Conservation (phyloP, 306 rosid genomes). For the Ziziphus jujuba region DNA sequence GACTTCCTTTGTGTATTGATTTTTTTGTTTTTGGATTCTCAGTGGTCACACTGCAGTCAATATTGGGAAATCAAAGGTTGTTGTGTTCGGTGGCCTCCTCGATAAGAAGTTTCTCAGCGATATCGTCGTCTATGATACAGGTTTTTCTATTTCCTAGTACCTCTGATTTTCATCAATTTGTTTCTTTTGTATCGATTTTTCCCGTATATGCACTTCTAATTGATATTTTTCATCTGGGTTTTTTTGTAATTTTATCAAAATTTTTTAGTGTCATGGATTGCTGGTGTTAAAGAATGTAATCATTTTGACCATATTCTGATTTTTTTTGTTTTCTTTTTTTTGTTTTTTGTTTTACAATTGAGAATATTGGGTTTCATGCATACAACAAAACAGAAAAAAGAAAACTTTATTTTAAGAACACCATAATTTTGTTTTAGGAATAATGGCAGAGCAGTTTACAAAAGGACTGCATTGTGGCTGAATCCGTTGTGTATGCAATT, state of each 20-base stretch:
- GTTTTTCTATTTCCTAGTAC: conserved; percentile 27
- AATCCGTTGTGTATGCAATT: too few species aligned
- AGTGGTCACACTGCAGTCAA: conserved; percentile 90
- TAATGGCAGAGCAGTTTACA: too few species aligned
- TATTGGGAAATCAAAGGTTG: conserved; percentile 85
- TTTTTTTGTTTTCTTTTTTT: too few species aligned
- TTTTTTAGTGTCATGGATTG: not conserved
- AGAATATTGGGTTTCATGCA: too few species aligned
- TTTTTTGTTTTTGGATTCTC: conserved; percentile 29
- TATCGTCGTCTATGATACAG: conserved; percentile 72
- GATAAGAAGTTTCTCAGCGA: conserved; percentile 83
- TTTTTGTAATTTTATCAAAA: not conserved
- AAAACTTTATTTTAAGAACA: too few species aligned
- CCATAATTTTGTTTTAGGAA: too few species aligned
- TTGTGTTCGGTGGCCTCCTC: conserved; percentile 86
- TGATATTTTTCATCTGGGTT: conserved; percentile 1
- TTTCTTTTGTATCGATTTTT: not conserved
- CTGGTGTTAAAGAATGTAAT: not conserved
- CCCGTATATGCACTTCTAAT: conserved; percentile 6
- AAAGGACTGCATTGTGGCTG: too few species aligned
- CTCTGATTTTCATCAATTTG: not conserved
- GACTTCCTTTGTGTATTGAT: not conserved
- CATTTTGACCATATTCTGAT: not conserved
- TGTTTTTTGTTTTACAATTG: too few species aligned
- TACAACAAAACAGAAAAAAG: too few species aligned